Conservation (phyloP, 768 basidiomycete genomes). For the Tylopilus intermedius region DNA sequence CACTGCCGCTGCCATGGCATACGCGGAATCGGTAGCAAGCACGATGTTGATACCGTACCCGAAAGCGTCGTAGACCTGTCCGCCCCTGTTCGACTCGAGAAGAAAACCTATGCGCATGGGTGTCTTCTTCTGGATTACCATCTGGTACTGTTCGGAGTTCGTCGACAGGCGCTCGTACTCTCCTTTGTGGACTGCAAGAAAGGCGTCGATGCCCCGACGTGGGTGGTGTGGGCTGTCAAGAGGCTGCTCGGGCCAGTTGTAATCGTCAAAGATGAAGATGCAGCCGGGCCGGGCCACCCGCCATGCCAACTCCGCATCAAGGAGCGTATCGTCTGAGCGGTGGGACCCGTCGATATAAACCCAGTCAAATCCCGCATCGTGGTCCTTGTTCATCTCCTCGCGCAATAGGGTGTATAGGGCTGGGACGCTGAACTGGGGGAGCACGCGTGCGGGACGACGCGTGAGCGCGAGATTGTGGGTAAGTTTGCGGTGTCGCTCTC, state of each 20-base stretch:
- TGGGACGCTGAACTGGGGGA: conserved; percentile 51
- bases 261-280: conserved; percentile 55
- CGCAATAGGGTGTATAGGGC: conserved; percentile 43
- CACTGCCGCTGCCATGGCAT: conserved; percentile 47
- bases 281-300: conserved; percentile 47
- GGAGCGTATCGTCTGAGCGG: conserved; percentile 53
- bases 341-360: conserved; percentile 58
- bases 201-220: conserved; percentile 51
- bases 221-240: conserved; percentile 49
- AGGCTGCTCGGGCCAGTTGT: conserved; percentile 48
- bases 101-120: conserved; percentile 53
- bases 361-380: conserved; percentile 49
- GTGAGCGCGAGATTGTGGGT: conserved; percentile 45
- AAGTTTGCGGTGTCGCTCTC: conserved; percentile 40
- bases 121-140: conserved; percentile 45
- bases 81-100: conserved; percentile 6
- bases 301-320: conserved; percentile 60
- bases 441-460: conserved; percentile 40
- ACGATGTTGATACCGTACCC: conserved; percentile 48
- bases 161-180: conserved; percentile 42
- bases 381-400: conserved; percentile 37
- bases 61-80: conserved; percentile 21
- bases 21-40: conserved; percentile 38
- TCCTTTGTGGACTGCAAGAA: conserved; percentile 45
- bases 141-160: conserved; percentile 40